Conservation (phyloP, 2,329 filamentous ascomycete species). For the Aspergillus nomiae region DNA sequence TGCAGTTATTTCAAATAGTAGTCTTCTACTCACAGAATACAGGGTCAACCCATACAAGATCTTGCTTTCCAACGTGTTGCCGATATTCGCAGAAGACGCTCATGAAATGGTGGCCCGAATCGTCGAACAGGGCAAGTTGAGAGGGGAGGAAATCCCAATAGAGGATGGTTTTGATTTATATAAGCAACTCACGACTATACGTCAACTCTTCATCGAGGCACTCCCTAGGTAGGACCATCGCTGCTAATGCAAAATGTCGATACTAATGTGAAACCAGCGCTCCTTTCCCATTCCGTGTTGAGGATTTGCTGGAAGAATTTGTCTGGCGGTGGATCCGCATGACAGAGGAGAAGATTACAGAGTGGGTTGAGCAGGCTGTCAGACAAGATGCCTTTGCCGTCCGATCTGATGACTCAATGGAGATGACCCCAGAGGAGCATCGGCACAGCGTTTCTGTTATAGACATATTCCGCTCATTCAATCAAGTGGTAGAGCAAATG, state of each 20-base stretch:
- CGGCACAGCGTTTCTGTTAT: slow-evolving; percentile 91
- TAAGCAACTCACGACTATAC: slow-evolving; percentile 80
- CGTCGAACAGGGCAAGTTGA: slow-evolving; percentile 69
- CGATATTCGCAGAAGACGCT: slow-evolving; percentile 86
- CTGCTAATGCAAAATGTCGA: neutral
- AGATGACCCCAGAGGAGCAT: slow-evolving; percentile 72
- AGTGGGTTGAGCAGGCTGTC: slow-evolving; percentile 86
- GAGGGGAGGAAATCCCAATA: slow-evolving; percentile 74
- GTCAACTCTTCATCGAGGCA: slow-evolving; percentile 74
- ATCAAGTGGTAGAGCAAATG: slow-evolving; percentile 85
- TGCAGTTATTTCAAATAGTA: slow-evolving; percentile 17
- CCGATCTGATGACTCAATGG: slow-evolving; percentile 63
- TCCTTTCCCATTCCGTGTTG: slow-evolving; percentile 84
- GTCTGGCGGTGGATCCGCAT: slow-evolving; percentile 93
- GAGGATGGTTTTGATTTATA: slow-evolving; percentile 95
- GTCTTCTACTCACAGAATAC: slow-evolving; percentile 21
- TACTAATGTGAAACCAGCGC: slow-evolving; percentile 38
- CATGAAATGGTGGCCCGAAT: slow-evolving; percentile 82
- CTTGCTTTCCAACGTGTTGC: slow-evolving; percentile 80
- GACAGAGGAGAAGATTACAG: slow-evolving; percentile 76
- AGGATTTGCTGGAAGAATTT: slow-evolving; percentile 82
- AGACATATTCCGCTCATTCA: slow-evolving; percentile 92
- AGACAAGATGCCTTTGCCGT: slow-evolving; percentile 87
- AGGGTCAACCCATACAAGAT: slow-evolving; percentile 66
- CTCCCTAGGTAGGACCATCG: slow-evolving; percentile 60